Percentiles rank a stretch among this genome's conserved stretches.
These are phyloP conservation scores for Pseudogymnoascus sp. DNA, from an alignment of 2,329 filamentous ascomycete genomes.

Conservation along the genomic window DNA sequence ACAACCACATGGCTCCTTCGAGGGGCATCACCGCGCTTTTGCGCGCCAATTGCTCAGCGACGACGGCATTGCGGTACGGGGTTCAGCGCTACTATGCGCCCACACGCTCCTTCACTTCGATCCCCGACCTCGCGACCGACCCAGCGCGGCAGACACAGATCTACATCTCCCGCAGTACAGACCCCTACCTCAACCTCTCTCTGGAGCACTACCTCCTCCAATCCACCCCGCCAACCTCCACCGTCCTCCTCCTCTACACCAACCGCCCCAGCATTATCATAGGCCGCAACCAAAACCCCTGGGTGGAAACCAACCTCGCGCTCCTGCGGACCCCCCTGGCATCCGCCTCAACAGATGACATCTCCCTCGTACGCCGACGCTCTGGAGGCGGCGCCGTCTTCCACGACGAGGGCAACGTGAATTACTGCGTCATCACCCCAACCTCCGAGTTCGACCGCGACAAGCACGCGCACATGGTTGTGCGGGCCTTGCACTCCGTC, in stretches of 20 bases:
- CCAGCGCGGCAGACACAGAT: slow-evolving; percentile 52
- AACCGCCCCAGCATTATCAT: slow-evolving; percentile 86
- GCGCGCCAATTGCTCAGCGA: slow-evolving; percentile 9
- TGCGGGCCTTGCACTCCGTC: slow-evolving; percentile 63
- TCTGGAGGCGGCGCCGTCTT: slow-evolving; percentile 91
- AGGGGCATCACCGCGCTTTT: slow-evolving; percentile 19
- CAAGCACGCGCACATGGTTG: slow-evolving; percentile 87
- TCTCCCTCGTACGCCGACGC: slow-evolving; percentile 69
- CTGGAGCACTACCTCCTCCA: slow-evolving; percentile 87
- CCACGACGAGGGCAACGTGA: slow-evolving; percentile 87
- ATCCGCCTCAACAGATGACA: slow-evolving; percentile 24
- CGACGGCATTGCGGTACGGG: not conserved
- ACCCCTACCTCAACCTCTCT: slow-evolving; percentile 86
- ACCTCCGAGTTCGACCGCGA: slow-evolving; percentile 70
- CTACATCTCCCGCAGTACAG: slow-evolving; percentile 60
- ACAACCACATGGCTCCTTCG: slow-evolving; percentile 24
- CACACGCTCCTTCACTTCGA: not conserved
- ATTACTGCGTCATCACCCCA: slow-evolving; percentile 88
- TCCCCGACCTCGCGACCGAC: slow-evolving; percentile 22
- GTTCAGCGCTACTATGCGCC: not conserved
- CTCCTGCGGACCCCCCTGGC: slow-evolving; percentile 37
- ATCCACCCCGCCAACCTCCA: slow-evolving; percentile 62
- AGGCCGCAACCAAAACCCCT: slow-evolving; percentile 95
- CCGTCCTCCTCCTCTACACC: slow-evolving; percentile 77
- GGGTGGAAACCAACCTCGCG: slow-evolving; percentile 77